A percentile compares a stretch with the other conserved stretches of the same genome.
Conservation (phyloP, 371 early-diverging fungal species). For the Mucor lusitanicus region DNA sequence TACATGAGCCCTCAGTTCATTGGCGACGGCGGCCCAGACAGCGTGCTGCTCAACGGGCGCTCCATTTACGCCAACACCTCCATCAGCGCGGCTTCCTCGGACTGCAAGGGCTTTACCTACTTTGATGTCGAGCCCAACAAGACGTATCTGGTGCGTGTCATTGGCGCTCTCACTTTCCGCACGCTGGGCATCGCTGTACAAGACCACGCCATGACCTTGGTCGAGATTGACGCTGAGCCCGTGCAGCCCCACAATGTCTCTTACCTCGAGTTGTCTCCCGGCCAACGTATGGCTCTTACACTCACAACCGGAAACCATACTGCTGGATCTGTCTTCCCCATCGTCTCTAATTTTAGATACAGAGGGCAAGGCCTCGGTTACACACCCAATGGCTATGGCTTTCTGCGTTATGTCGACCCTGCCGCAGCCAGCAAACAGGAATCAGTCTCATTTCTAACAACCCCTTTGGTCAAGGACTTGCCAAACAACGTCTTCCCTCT, state of each 20-base stretch:
- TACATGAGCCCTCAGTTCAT: slow-evolving; percentile 20
- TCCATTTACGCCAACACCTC: slow-evolving; percentile 17
- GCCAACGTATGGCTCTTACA: slow-evolving; percentile 41
- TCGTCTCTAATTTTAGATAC: slow-evolving; percentile 11
- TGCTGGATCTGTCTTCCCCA: slow-evolving; percentile 23
- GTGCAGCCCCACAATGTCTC: slow-evolving; percentile 24
- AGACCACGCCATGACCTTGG: slow-evolving; percentile 35
- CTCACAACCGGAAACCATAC: slow-evolving; percentile 25
- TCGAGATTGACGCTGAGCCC: slow-evolving; percentile 43
- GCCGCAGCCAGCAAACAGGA: neutral
- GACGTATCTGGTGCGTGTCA: slow-evolving; percentile 35
- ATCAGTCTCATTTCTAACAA: neutral
- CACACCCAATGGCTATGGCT: slow-evolving; percentile 20
- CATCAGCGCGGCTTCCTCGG: neutral
- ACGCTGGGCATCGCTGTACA: slow-evolving; percentile 28
- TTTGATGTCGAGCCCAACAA: slow-evolving; percentile 33
- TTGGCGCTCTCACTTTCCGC: slow-evolving; percentile 38
- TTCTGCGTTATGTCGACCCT: slow-evolving; percentile 9
- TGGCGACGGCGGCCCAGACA: slow-evolving; percentile 27
- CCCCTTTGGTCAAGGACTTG: neutral
- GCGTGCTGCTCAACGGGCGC: slow-evolving; percentile 35
- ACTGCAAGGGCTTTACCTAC: slow-evolving; percentile 29
- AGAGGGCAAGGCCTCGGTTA: neutral
- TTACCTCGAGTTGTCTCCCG: slow-evolving; percentile 37
- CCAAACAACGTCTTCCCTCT: neutral